Conservation (phyloP, 345 rosid species). For the Streptanthus diversifolius region DNA sequence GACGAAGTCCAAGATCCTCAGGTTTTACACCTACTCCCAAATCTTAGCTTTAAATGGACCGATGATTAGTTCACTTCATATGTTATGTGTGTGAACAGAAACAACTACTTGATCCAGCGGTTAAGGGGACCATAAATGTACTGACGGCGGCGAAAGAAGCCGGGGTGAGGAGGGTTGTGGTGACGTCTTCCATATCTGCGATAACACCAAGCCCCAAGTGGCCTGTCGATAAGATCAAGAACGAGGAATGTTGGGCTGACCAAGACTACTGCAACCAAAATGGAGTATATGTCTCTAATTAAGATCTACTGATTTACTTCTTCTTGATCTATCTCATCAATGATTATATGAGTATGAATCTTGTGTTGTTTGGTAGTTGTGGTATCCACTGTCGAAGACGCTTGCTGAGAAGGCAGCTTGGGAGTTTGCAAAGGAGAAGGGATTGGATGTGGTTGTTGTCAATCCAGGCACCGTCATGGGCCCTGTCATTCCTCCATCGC, state of each 20-base stretch:
- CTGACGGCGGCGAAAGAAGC: conserved; percentile 69
- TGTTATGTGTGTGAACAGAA: conserved; percentile 36
- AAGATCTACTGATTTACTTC: neutral
- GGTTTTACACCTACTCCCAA: conserved; percentile 36
- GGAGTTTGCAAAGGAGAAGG: conserved; percentile 73
- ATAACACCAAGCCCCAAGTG: conserved; percentile 80
- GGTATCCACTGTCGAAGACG: conserved; percentile 87
- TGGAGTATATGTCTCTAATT: conserved; percentile 43
- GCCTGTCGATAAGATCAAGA: conserved; percentile 71
- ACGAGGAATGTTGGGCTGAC: conserved; percentile 87
- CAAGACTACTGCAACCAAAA: conserved; percentile 64
- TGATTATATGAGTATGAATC: neutral
- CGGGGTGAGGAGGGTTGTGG: conserved; percentile 76
- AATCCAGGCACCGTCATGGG: conserved; percentile 97
- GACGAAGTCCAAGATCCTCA: conserved; percentile 72
- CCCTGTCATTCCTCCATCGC: conserved; percentile 62
- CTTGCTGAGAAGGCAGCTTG: conserved; percentile 93
- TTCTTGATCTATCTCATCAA: neutral
- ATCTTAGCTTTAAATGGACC: neutral
- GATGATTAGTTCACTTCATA: neutral
- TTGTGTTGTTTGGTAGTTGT: conserved; percentile 44
- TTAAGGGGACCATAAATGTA: conserved; percentile 77
- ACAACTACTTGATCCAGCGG: conserved; percentile 79
- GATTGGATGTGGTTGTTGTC: conserved; percentile 82
- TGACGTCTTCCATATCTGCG: conserved; percentile 78